Evolutionary conservation across 805 yeast genomes (phyloP), one percentile per base, ranked within the genome.

Genomic region (Metschnikowia peoriensis): DNA sequence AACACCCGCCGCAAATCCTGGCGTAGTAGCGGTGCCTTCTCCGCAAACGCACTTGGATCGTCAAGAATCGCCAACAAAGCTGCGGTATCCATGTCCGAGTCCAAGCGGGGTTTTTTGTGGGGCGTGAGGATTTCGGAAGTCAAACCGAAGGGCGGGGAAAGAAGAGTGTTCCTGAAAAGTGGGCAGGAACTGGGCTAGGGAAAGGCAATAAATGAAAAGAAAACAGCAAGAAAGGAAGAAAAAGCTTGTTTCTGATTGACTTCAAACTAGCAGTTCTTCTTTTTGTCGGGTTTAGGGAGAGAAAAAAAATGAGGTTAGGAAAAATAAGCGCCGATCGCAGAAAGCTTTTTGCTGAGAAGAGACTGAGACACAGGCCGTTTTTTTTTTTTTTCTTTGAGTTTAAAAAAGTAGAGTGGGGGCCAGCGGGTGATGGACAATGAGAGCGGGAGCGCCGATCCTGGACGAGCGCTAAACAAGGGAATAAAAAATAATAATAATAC

Each of bases 11-110:
- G 52, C 28, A 73, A 47, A 43, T 66, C 70, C 40, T 60, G 55
- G 58, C 77, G 71, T 57, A 73, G 62, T 35, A 59, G 59, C 5
- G 65, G 61, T 40, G 63, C 63, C 38, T 69, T 59, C 34, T 64
- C 60, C 28, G 66, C 58, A 53, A 64, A 72, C 48, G 62, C 63
- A 28, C 60, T 65, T 17, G 79, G 79, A 59, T 73, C 73, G 52
- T 72, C 75, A 41, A 74, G 70, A 52, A 72, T 63, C 53, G 62
- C 64, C 50, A 73, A 55, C 55, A 74, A 59, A 52, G 64, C 69
- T 28, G 59, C 52, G 32, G 72, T 62, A 55, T 69, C 72, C 75
- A 71, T 70, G 29, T 38, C 49, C 44, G 54, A 44, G 46, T 41
- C 59, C 55, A 60, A 53, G 50, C 63, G 63, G 47, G 59, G 56